Evolutionary conservation across 2,329 filamentous ascomycete genomes (phyloP), one percentile per base, ranked within the genome.

Genomic region (Elsinoe australis): DNA sequence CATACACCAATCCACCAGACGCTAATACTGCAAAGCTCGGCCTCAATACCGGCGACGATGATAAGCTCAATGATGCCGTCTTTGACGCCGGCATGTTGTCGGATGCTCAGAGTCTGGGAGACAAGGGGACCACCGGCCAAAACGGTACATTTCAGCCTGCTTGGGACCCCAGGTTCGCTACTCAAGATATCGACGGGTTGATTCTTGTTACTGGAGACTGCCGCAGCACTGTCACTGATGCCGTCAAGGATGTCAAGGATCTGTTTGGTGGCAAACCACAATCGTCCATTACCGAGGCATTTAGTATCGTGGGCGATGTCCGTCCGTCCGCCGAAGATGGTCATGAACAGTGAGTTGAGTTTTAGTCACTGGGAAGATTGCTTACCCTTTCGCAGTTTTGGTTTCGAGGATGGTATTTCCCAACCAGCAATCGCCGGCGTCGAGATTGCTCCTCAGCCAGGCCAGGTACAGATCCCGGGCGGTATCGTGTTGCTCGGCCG

Each of bases 341-440:
- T 6, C 65, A 67, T 35, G 39, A 44, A 26, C 66, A 68, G 64
- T 66, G 50, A 55, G 61, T 55, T 7, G 31, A 8, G 18, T n/a
- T 8, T 18, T n/a, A 35, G 15, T 4, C 9, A 18, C 3, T 24
- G 18, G 10, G 12, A 32, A 19, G 6, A 9, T 5, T 19, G 21
- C 42, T 22, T 3, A 17, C 8, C 17, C 9, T 3, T 24, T 12
- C 9, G 9, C 36, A 67, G 64, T 55, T 72, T 72, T 49, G 70
- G 69, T 1, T 72, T 67, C 51, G 51, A 62, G 17, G 68, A 72
- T 52, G 67, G 64, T 4, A 56, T 72, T 36, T 67, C 67, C 2
- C 64, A 71, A 50, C 70, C 69, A 2, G 58, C 59, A 2, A 55
- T 70, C 18, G 57, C 60, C 46, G 56, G 55, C 22, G 55, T 70